phyloP scores from a whole-genome alignment of 257 asterid species.

The Solanum rostratum region DNA sequence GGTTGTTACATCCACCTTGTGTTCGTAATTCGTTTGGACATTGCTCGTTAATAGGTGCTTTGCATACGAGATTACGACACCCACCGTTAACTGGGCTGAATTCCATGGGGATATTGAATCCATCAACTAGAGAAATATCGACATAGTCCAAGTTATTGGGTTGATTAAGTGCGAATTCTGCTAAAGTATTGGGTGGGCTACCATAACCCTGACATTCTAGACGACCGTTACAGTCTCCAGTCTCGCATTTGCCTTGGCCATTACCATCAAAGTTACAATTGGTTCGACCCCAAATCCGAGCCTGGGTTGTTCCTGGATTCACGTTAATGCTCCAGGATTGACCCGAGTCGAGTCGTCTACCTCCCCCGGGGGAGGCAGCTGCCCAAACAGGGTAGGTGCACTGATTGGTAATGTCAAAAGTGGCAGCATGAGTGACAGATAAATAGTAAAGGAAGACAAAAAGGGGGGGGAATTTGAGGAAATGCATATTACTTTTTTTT shows the following conservation, averaged over 20 bases:
- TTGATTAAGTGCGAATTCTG: constrained; percentile 16
- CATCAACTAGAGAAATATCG: constrained; percentile 16
- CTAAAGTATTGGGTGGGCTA: constrained; percentile 12
- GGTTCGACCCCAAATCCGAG: constrained; percentile 18
- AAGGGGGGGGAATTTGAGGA: neutral
- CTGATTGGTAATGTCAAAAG: constrained; percentile 5
- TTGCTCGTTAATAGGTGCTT: constrained; percentile 14
- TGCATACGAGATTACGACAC: constrained; percentile 15
- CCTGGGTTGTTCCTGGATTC: constrained; percentile 7
- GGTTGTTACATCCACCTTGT: constrained; percentile 34
- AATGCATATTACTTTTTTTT: constrained; percentile 2
- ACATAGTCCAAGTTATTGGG: constrained; percentile 13
- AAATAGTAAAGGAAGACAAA: neutral
- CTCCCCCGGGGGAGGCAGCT: constrained; percentile 14
- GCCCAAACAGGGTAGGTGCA: constrained; percentile 23
- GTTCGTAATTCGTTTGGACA: constrained; percentile 27
- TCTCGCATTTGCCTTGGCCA: constrained; percentile 15
- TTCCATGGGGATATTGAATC: constrained; percentile 16
- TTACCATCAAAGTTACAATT: constrained; percentile 7
- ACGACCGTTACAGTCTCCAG: constrained; percentile 10
- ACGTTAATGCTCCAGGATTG: constrained; percentile 7
- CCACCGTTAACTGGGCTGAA: constrained; percentile 3
- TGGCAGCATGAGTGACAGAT: constrained; percentile 13
- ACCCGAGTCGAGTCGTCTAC: neutral
- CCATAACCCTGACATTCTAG: constrained; percentile 13